phyloP scores from a whole-genome alignment of 306 rosid species.

The Mimosa bimucronata region DNA sequence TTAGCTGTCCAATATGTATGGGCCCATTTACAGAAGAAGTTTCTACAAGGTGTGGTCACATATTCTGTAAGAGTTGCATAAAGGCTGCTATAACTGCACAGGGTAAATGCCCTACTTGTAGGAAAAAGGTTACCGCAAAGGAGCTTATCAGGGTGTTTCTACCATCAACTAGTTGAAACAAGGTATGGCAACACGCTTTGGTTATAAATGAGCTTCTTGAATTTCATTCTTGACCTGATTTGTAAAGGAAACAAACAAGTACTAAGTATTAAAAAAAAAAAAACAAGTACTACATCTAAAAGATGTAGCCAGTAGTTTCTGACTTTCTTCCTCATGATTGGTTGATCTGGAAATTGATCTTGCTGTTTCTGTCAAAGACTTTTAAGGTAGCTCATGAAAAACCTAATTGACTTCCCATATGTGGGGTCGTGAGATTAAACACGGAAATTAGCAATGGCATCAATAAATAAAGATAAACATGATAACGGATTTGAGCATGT shows the following conservation, averaged over 20 bases:
- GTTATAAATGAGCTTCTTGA: neutral
- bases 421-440: neutral
- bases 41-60: conserved; percentile 25
- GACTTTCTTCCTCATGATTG: neutral
- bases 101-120: conserved; percentile 24
- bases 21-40: conserved; percentile 7
- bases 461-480: neutral
- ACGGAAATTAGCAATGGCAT: neutral
- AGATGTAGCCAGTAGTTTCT: neutral
- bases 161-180: neutral
- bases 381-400: neutral
- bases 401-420: neutral
- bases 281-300: too few relatives aligned
- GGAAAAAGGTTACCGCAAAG: conserved; percentile 11
- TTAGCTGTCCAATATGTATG: conserved; percentile 29
- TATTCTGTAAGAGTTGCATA: conserved; percentile 18
- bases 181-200: neutral
- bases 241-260: conserved; percentile 2
- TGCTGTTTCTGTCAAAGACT: neutral
- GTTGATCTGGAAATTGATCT: neutral
- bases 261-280: neutral
- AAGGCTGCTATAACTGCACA: conserved; percentile 18
- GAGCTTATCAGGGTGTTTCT: conserved; percentile 26
- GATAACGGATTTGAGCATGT: neutral
- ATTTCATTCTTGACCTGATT: conserved; percentile 1